Percentiles rank a stretch among this genome's conserved stretches.
These are phyloP conservation scores for Cordyceps cateniannulata DNA, from an alignment of 2,329 filamentous ascomycete species.

Conservation along the genomic window DNA sequence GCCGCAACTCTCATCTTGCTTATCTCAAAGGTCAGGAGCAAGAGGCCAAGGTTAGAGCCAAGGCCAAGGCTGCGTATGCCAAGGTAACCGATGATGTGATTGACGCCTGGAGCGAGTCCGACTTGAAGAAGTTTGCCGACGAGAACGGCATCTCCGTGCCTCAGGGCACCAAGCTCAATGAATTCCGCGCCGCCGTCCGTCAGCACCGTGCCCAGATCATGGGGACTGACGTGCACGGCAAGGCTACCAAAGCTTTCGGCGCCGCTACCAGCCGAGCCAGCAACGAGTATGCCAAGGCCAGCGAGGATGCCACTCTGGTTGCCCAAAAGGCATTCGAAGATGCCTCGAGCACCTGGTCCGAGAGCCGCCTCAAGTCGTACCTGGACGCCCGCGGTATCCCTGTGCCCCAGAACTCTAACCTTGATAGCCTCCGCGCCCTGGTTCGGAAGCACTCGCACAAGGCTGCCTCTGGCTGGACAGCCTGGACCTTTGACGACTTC, in stretches of 20 bases:
- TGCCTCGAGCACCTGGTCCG: conserved; percentile 60
- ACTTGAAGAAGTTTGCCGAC: conserved; percentile 90
- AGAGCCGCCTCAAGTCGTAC: conserved; percentile 70
- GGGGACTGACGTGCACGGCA: conserved; percentile 55
- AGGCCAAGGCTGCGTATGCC: conserved; percentile 62
- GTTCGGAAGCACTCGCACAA: conserved; percentile 70
- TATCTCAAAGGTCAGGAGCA: conserved; percentile 61
- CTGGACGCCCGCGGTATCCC: conserved; percentile 71
- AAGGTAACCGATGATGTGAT: conserved; percentile 78
- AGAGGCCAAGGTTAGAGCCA: conserved; percentile 53
- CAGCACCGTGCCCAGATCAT: conserved; percentile 72
- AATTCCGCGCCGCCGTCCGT: conserved; percentile 81
- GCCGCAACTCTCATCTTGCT: conserved; percentile 81
- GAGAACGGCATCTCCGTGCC: conserved; percentile 82
- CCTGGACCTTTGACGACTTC: conserved; percentile 77
- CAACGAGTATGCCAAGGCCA: conserved; percentile 71
- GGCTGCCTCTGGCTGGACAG: conserved; percentile 58
- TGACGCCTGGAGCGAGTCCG: conserved; percentile 79
- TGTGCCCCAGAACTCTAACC: conserved; percentile 64
- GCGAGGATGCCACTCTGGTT: conserved; percentile 57
- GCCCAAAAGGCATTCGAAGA: conserved; percentile 61
- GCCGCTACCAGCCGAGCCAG: conserved; percentile 69
- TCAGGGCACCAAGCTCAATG: conserved; percentile 84
- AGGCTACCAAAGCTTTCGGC: conserved; percentile 55
- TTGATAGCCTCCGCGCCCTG: conserved; percentile 65